Conservation (phyloP, 2,329 filamentous ascomycete species). For the Pseudogymnoascus sp. region DNA sequence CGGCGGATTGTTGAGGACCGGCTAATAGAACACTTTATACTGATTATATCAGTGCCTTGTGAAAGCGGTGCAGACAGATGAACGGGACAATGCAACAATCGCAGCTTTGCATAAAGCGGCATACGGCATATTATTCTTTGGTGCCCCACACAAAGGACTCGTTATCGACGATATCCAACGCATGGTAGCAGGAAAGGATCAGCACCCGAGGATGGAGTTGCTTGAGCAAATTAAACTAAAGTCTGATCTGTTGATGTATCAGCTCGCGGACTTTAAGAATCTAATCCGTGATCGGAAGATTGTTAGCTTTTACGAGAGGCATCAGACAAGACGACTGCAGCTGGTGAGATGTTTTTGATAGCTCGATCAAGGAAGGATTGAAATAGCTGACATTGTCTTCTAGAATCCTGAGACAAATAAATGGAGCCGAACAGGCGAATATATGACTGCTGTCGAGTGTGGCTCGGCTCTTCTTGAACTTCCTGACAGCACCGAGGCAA, state of each 20-base stretch:
- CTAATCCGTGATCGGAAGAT: slow-evolving; percentile 25
- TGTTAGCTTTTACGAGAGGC: slow-evolving; percentile 27
- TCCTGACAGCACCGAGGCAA: slow-evolving; percentile 19
- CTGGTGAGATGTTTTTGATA: slow-evolving; percentile 16
- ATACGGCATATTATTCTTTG: slow-evolving; percentile 32
- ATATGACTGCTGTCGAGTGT: slow-evolving; percentile 13
- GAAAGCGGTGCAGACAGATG: slow-evolving; percentile 27
- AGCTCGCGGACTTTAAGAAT: slow-evolving; percentile 25
- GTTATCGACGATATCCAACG: slow-evolving; percentile 21
- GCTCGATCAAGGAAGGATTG: too few species aligned
- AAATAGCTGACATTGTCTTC: neutral
- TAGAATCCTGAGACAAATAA: neutral
- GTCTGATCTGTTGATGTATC: slow-evolving; percentile 19
- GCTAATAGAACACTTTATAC: neutral
- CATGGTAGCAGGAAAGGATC: slow-evolving; percentile 14
- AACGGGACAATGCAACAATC: slow-evolving; percentile 20
- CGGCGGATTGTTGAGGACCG: too few species aligned
- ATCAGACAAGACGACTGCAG: slow-evolving; percentile 21
- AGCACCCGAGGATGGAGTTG: slow-evolving; percentile 11
- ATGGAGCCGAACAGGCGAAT: slow-evolving; percentile 7
- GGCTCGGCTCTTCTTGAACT: slow-evolving; percentile 20
- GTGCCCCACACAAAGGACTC: slow-evolving; percentile 30
- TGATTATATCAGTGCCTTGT: slow-evolving; percentile 7
- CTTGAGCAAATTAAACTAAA: slow-evolving; percentile 14
- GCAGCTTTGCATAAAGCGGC: slow-evolving; percentile 27